These are phyloP conservation scores for Asterophora parasitica DNA, from an alignment of 768 basidiomycete species.

Conservation along the genomic window DNA sequence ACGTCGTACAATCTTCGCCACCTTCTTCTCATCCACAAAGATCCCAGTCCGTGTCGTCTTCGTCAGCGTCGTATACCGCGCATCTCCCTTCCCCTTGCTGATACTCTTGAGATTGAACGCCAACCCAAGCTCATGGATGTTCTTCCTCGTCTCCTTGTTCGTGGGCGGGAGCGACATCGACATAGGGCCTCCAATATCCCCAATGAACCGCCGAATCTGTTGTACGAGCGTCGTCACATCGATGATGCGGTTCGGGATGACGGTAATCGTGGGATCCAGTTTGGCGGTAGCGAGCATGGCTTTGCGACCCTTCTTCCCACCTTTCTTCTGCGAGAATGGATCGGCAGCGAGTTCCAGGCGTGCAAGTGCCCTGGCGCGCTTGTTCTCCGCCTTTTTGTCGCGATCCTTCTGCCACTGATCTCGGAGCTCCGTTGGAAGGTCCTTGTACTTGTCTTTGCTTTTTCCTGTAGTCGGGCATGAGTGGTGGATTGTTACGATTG, in stretches of 20 bases:
- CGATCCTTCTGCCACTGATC: conserved; percentile 81
- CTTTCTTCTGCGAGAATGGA: conserved; percentile 55
- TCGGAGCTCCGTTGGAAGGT: conserved; percentile 52
- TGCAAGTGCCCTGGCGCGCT: conserved; percentile 54
- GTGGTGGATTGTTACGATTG: not conserved
- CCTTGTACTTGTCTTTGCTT: conserved; percentile 48
- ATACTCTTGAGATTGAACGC: conserved; percentile 75
- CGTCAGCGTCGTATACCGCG: conserved; percentile 70
- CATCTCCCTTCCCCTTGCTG: conserved; percentile 67
- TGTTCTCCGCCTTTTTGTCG: conserved; percentile 73
- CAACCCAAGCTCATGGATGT: conserved; percentile 74
- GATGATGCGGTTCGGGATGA: conserved; percentile 48
- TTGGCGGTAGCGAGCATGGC: conserved; percentile 55
- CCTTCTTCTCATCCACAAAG: conserved; percentile 53
- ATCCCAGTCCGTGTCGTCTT: conserved; percentile 62
- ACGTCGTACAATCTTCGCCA: conserved; percentile 41
- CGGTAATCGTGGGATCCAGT: conserved; percentile 41
- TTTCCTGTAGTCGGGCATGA: conserved; percentile 25
- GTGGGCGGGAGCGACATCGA: conserved; percentile 76
- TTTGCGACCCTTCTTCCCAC: conserved; percentile 66
- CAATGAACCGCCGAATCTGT: conserved; percentile 68
- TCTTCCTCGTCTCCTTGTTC: conserved; percentile 63
- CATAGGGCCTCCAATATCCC: conserved; percentile 41
- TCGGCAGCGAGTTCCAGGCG: conserved; percentile 57
- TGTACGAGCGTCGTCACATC: conserved; percentile 64